phyloP scores from a whole-genome alignment of 2,329 filamentous ascomycete species.

The Cercospora sesami region DNA sequence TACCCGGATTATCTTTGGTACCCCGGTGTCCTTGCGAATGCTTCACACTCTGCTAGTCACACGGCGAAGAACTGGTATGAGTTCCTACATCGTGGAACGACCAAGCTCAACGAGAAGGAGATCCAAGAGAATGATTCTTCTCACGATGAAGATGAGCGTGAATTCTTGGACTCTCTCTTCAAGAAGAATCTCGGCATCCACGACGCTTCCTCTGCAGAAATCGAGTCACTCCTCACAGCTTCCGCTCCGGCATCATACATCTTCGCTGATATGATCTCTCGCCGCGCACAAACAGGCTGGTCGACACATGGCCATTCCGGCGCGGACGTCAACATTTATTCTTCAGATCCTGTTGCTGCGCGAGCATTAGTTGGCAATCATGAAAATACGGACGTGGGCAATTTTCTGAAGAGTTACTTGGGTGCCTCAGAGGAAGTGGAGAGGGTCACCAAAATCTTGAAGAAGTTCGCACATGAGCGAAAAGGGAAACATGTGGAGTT shows the following conservation, averaged over 20 bases:
- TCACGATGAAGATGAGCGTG: slow-evolving; percentile 48
- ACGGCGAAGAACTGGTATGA: slow-evolving; percentile 43
- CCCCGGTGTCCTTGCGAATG: slow-evolving; percentile 76
- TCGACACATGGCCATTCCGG: slow-evolving; percentile 84
- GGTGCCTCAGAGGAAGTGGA: slow-evolving; percentile 79
- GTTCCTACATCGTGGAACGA: background rate
- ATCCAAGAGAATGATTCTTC: slow-evolving; percentile 17
- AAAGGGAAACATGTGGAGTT: slow-evolving; percentile 42
- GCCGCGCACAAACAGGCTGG: slow-evolving; percentile 89
- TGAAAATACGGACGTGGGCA: slow-evolving; percentile 90
- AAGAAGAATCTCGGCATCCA: slow-evolving; percentile 71
- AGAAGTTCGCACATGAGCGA: slow-evolving; percentile 51
- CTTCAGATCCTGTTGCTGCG: slow-evolving; percentile 65
- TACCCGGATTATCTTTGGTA: slow-evolving; percentile 79
- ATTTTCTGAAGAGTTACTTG: slow-evolving; percentile 77
- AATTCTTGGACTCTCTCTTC: slow-evolving; percentile 71
- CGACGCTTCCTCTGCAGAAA: slow-evolving; percentile 68
- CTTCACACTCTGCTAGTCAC: slow-evolving; percentile 71
- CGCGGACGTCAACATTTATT: slow-evolving; percentile 96
- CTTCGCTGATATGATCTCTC: slow-evolving; percentile 83
- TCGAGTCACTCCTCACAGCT: slow-evolving; percentile 61
- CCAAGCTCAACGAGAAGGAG: background rate
- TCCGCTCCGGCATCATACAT: slow-evolving; percentile 57
- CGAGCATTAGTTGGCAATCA: slow-evolving; percentile 75
- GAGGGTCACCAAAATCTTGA: slow-evolving; percentile 72